phyloP scores from a whole-genome alignment of 192 early-diverging fungal species.

The Piromyces finnis region DNA sequence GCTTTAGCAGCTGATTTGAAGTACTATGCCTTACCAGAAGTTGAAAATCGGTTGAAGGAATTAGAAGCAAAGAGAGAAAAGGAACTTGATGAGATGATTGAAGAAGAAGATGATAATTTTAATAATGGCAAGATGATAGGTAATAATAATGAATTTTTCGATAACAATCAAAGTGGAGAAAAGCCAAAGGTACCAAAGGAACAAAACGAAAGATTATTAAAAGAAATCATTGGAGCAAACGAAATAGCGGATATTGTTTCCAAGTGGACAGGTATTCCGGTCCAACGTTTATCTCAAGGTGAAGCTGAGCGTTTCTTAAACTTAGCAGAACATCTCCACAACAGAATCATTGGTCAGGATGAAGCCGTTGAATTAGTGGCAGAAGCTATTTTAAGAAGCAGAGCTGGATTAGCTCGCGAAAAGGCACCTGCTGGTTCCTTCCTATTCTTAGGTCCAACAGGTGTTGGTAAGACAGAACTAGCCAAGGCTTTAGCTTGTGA shows the following conservation, averaged over 20 bases:
- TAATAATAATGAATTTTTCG: no score
- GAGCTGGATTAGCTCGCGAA: constrained; percentile 69
- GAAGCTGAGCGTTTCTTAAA: constrained; percentile 71
- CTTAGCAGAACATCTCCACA: constrained; percentile 53
- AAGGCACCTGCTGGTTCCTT: constrained; percentile 79
- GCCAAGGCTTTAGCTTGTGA: constrained; percentile 37
- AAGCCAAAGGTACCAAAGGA: constrained; percentile 13
- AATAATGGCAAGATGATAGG: no score
- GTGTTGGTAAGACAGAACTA: constrained; percentile 73
- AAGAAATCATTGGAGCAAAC: constrained; percentile 74
- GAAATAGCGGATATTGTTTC: constrained; percentile 88
- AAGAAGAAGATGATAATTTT: constrained; percentile 11
- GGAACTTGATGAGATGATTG: constrained; percentile 37
- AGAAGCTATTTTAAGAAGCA: constrained; percentile 71
- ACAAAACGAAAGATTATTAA: constrained; percentile 32
- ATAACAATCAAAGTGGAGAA: neutral
- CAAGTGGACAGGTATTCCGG: constrained; percentile 94
- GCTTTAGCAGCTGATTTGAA: constrained; percentile 79
- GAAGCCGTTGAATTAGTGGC: constrained; percentile 78
- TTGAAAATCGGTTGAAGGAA: constrained; percentile 50
- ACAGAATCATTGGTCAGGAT: constrained; percentile 84
- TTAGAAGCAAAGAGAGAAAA: constrained; percentile 47
- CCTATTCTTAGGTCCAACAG: constrained; percentile 91
- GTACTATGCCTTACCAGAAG: constrained; percentile 85
- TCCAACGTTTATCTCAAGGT: constrained; percentile 65